Evolutionary conservation across 495 filamentous ascomycete genomes (phyloP).

Genomic region (Hyaloscypha finlandica): DNA sequence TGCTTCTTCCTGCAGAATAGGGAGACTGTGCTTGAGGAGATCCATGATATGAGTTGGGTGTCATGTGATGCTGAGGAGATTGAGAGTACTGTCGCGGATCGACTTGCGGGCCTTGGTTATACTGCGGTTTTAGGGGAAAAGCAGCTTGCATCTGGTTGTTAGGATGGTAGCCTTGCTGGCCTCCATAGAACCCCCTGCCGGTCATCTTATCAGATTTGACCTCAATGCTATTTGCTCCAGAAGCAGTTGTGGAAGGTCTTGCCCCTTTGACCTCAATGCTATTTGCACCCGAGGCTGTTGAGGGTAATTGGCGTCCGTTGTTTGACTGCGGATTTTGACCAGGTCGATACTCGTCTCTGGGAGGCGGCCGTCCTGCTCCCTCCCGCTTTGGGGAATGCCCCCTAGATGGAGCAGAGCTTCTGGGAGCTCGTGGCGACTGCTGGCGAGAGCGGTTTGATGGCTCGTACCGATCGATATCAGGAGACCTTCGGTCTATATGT

Average conservation of each 20-base stretch:
- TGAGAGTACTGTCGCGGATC: conserved; percentile 55
- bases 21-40: conserved; percentile 71
- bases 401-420: conserved; percentile 11
- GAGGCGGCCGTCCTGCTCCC: conserved; percentile 12
- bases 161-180: conserved; percentile 39
- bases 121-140: conserved; percentile 36
- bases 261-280: conserved; percentile 27
- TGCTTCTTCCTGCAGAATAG: conserved; percentile 56
- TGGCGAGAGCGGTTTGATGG: conserved; percentile 28
- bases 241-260: conserved; percentile 21
- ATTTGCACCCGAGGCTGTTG: conserved; percentile 28
- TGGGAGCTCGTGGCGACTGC: conserved; percentile 27
- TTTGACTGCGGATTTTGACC: conserved; percentile 19
- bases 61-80: conserved; percentile 59
- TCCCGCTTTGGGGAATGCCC: conserved; percentile 26
- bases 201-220: conserved; percentile 40
- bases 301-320: conserved; percentile 7
- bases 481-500: conserved; percentile 17
- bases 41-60: conserved; percentile 44
- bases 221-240: conserved; percentile 36
- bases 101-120: conserved; percentile 34
- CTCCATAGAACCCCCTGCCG: conserved; percentile 38
- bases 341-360: conserved; percentile 28
- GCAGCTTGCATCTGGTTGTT: conserved; percentile 40
- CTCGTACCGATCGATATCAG: conserved; percentile 32